Evolutionary conservation across 2,329 filamentous ascomycete genomes (phyloP), one percentile per base, ranked within the genome.

Genomic region (Pleoardoris graminearum): DNA sequence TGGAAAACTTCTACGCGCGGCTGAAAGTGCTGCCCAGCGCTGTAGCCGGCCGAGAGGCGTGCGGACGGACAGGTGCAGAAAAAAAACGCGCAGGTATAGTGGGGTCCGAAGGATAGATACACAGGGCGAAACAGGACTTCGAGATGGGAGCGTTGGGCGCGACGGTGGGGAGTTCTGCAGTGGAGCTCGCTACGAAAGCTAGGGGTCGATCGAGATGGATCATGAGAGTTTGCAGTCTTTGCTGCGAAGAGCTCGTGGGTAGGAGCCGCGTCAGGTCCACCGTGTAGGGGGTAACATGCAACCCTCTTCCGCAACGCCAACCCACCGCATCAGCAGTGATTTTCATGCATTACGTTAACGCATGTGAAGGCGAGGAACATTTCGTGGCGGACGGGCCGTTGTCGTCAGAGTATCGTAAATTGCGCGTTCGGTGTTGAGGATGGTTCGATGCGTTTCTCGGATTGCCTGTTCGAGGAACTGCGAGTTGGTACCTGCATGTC

Each of bases 401-500:
- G n/a, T n/a, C 21, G 38, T 42, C 12, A 25, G 19, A 14, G 14
- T 25, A 42, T n/a, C n/a, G 38, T 42, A 14, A n/a, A 42, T 29
- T 42, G 21, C 38, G 21, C 38, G 38, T 27, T 25, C 19, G 3
- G 4, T 29, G 8, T 42, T 42, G 38, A 21, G 8, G 6, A 19
- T 17, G 35, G 17, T 21, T 7, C 7, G 17, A 7, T 17, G 17
- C n/a, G 22, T 5, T n/a, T 36, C 33, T 8, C 44, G 33, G 44
- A 30, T 47, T 21, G 10, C 44, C 44, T 22, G 23, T 37, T 48
- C 35, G 16, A 33, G 36, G 2, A 25, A n/a, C 5, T 33, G 17
- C 25, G 30, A 41, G 14, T 45, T 45, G 30, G 46, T 48, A 41
- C 46, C 46, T 48, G 46, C 46, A 48, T 48, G 23, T 32, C 32